Percentiles rank a stretch among this genome's conserved stretches.
phyloP scores from a whole-genome alignment of 1,139 yeast species.

The Candida mesenterica region DNA sequence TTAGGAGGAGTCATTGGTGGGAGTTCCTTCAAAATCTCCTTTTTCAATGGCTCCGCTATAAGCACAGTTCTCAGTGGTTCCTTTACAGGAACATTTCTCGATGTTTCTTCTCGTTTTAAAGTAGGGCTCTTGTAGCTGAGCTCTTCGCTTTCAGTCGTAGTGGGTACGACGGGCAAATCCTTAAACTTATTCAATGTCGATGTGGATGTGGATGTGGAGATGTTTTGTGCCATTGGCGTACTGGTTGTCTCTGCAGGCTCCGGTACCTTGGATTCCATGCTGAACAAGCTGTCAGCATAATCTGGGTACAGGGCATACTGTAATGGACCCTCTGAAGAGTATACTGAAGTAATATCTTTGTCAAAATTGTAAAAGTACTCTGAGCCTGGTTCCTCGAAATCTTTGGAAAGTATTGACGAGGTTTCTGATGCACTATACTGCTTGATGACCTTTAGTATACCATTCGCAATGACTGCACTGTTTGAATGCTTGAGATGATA shows the following conservation, averaged over 20 bases:
- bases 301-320: slow-evolving; percentile 3
- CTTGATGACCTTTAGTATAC: slow-evolving; percentile 10
- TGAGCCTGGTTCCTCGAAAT: not conserved
- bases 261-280: slow-evolving; percentile 5
- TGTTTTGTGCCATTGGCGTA: too few species aligned
- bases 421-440: slow-evolving; percentile 4
- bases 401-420: slow-evolving; percentile 6
- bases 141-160: not conserved
- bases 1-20: slow-evolving; percentile 3
- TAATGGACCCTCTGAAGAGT: slow-evolving; percentile 7
- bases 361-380: not conserved
- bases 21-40: slow-evolving; percentile 6
- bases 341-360: slow-evolving; percentile 5
- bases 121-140: too few species aligned
- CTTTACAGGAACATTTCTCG: too few species aligned
- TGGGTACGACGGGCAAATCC: not conserved
- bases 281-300: slow-evolving; percentile 12
- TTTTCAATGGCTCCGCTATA: not conserved
- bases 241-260: too few species aligned
- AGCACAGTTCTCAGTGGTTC: not conserved
- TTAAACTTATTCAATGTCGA: not conserved
- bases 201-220: too few species aligned
- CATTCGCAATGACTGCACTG: slow-evolving; percentile 7
- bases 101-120: too few species aligned
- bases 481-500: slow-evolving; percentile 2